phyloP scores from a whole-genome alignment of 176 grass and related monocot genomes.

The Rhynchospora breviuscula region DNA sequence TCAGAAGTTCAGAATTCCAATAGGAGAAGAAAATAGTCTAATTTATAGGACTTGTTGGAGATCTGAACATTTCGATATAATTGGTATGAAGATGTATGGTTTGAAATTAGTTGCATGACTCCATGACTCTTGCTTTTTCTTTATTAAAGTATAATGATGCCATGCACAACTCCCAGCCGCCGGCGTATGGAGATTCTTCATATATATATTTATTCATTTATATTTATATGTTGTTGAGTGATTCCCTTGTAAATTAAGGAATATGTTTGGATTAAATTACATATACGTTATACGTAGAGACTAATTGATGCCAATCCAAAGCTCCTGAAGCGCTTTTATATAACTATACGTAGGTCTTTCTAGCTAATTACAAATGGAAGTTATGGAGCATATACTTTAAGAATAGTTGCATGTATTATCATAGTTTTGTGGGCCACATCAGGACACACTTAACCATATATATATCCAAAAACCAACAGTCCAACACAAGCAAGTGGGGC shows the following conservation, averaged over 20 bases:
- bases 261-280: background rate
- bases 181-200: background rate
- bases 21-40: constrained; percentile 3
- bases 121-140: background rate
- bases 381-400: background rate
- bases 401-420: background rate
- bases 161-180: constrained; percentile 2
- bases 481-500: background rate
- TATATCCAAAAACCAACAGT: background rate
- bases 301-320: background rate
- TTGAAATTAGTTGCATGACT: constrained; percentile 21
- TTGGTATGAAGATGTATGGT: constrained; percentile 21
- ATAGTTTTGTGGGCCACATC: background rate
- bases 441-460: background rate
- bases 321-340: background rate
- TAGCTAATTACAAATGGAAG: background rate
- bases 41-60: background rate
- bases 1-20: background rate
- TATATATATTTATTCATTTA: background rate
- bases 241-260: background rate
- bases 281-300: background rate
- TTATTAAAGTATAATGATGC: constrained; percentile 23
- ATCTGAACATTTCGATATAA: background rate
- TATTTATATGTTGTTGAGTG: background rate
- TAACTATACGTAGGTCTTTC: background rate